Evolutionary conservation across 257 asterid species (phyloP).

Genomic region (Striga asiatica): DNA sequence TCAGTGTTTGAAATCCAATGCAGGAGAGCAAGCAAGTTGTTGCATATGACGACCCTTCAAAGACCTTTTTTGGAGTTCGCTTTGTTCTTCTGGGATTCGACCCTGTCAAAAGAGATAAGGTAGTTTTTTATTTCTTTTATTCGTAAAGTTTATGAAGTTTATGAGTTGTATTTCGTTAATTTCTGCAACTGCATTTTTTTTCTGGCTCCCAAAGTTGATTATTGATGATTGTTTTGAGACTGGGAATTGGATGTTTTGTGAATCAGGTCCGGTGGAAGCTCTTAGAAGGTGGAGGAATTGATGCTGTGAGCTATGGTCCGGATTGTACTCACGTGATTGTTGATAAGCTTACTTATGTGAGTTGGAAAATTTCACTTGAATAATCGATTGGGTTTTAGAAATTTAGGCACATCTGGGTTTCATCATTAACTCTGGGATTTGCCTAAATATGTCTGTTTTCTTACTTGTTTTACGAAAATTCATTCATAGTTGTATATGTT

Average conservation of each 20-base stretch:
- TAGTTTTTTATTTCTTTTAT: conserved; percentile 30
- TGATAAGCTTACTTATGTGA: conserved; percentile 53
- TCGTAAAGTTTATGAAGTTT: background rate
- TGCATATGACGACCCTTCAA: conserved; percentile 24
- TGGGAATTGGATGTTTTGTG: background rate
- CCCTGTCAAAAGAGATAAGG: conserved; percentile 35
- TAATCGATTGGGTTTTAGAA: background rate
- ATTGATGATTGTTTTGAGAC: background rate
- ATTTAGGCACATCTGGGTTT: background rate
- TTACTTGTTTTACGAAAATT: background rate
- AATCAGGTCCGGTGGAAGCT: conserved; percentile 52
- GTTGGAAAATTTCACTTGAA: conserved; percentile 15
- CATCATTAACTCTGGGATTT: background rate
- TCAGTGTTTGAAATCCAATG: conserved; percentile 16
- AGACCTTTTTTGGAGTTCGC: conserved; percentile 41
- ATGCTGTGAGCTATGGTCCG: conserved; percentile 48
- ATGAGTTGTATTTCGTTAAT: background rate
- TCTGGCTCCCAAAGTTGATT: background rate
- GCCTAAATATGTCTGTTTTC: background rate
- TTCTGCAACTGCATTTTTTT: background rate
- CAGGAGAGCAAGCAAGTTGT: conserved; percentile 23
- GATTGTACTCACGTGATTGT: conserved; percentile 72
- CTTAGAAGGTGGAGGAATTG: conserved; percentile 65
- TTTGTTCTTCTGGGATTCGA: conserved; percentile 66
- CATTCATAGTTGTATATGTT: background rate